Conservation (phyloP, 495 filamentous ascomycete species). For the Xylaria sp. region DNA sequence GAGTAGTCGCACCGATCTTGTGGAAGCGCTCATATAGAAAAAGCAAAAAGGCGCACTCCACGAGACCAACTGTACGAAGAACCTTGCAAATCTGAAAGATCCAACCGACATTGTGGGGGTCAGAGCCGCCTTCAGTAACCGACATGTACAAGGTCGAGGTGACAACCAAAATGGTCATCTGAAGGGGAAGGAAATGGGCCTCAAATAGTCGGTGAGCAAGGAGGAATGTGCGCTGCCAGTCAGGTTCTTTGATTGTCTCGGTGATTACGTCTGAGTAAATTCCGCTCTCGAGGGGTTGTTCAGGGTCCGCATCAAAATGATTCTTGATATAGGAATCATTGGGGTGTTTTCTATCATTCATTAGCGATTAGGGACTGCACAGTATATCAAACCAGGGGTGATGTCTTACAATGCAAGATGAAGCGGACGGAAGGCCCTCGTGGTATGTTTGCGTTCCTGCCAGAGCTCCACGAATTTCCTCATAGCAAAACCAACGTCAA, state of each 20-base stretch:
- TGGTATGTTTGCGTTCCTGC: slow-evolving; percentile 57
- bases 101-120: slow-evolving; percentile 59
- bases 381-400: not conserved
- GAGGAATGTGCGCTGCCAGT: slow-evolving; percentile 54
- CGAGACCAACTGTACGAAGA: slow-evolving; percentile 63
- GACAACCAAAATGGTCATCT: slow-evolving; percentile 65
- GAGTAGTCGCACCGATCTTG: slow-evolving; percentile 59
- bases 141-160: slow-evolving; percentile 63
- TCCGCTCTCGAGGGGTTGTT: slow-evolving; percentile 49
- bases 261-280: slow-evolving; percentile 57
- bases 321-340: slow-evolving; percentile 54
- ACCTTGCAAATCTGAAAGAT: slow-evolving; percentile 63
- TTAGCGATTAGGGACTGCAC: slow-evolving; percentile 8
- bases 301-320: slow-evolving; percentile 48
- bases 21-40: slow-evolving; percentile 69
- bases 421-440: slow-evolving; percentile 58
- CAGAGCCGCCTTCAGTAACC: slow-evolving; percentile 50
- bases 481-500: slow-evolving; percentile 69
- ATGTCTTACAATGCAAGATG: slow-evolving; percentile 52
- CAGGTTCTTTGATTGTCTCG: slow-evolving; percentile 50
- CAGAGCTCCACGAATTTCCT: slow-evolving; percentile 56
- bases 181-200: slow-evolving; percentile 71
- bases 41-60: slow-evolving; percentile 65
- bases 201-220: slow-evolving; percentile 70
- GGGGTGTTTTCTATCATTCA: slow-evolving; percentile 42